phyloP scores from a whole-genome alignment of 2,329 filamentous ascomycete species.

The Colletotrichum tanaceti region DNA sequence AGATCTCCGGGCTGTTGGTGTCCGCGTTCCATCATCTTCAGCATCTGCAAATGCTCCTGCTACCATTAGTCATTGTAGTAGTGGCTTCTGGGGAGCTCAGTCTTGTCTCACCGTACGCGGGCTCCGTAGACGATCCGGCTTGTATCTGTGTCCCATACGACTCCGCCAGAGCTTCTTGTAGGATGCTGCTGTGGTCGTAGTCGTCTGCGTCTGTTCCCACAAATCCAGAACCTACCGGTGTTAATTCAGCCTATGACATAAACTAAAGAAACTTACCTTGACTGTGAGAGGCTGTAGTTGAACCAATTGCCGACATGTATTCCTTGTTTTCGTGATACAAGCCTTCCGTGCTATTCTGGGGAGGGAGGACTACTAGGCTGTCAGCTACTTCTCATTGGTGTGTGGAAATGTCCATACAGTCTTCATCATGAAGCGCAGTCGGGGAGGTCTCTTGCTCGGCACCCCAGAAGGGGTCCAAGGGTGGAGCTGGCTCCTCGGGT shows the following conservation, averaged over 20 bases:
- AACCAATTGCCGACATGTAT: not conserved
- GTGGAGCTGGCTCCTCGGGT: constrained; percentile 8
- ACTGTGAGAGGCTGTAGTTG: not conserved
- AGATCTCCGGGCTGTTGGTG: constrained; percentile 40
- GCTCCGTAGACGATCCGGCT: constrained; percentile 28
- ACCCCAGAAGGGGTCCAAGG: constrained; percentile 33
- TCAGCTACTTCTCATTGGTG: not conserved
- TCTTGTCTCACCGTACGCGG: constrained; percentile 30
- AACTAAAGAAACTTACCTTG: not conserved
- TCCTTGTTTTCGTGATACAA: constrained; percentile 4
- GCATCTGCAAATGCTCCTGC: constrained; percentile 36
- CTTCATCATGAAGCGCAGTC: constrained; percentile 9
- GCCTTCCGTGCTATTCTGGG: not conserved
- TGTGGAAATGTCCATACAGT: not conserved
- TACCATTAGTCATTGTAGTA: constrained; percentile 3
- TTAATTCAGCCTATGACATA: not conserved
- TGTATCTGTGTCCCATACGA: constrained; percentile 12
- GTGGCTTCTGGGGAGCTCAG: not conserved
- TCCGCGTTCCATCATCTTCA: constrained; percentile 45
- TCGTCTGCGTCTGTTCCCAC: constrained; percentile 5
- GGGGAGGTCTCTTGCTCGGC: constrained; percentile 3
- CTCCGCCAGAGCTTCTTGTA: constrained; percentile 4
- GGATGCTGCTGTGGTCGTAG: constrained; percentile 2
- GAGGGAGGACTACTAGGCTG: not conserved
- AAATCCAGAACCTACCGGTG: constrained; percentile 14